These are phyloP conservation scores for Coemansia sp. DNA, from an alignment of 192 early-diverging fungal species.

Conservation along the genomic window DNA sequence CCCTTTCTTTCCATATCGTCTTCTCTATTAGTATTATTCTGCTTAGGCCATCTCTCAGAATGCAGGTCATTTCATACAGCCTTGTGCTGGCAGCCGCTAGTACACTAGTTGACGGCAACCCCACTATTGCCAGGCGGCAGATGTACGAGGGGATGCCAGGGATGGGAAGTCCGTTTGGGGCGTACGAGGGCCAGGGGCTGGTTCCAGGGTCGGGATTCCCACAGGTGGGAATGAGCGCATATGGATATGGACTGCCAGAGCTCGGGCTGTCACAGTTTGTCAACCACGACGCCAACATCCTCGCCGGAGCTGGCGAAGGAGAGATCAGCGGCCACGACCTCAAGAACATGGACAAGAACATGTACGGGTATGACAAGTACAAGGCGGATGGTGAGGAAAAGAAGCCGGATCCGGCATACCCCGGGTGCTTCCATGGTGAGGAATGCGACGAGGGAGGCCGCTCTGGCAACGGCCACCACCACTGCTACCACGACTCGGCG, in stretches of 20 bases:
- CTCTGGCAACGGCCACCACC: background rate
- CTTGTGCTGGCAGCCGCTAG: too few relatives aligned
- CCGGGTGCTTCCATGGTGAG: conserved; percentile 31
- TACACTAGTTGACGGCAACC: too few relatives aligned
- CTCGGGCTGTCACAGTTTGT: conserved; percentile 19
- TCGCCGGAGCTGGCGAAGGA: conserved; percentile 32
- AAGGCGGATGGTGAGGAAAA: background rate
- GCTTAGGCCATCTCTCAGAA: too few relatives aligned
- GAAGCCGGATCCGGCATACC: conserved; percentile 25
- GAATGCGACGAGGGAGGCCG: conserved; percentile 2
- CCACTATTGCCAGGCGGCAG: too few relatives aligned
- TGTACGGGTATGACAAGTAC: conserved; percentile 18
- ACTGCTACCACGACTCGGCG: background rate
- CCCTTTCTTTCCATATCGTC: too few relatives aligned
- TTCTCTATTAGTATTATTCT: too few relatives aligned
- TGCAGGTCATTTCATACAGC: too few relatives aligned
- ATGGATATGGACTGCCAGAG: conserved; percentile 38
- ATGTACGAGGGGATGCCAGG: too few relatives aligned
- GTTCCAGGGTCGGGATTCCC: conserved; percentile 41
- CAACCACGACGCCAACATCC: conserved; percentile 24
- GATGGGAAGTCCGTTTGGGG: conserved; percentile 30
- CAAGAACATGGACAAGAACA: conserved; percentile 17
- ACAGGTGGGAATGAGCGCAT: conserved; percentile 45
- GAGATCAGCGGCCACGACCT: conserved; percentile 32
- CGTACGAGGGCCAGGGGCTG: conserved; percentile 40